phyloP scores from a whole-genome alignment of 306 rosid genomes.

The Malus sieversii region DNA sequence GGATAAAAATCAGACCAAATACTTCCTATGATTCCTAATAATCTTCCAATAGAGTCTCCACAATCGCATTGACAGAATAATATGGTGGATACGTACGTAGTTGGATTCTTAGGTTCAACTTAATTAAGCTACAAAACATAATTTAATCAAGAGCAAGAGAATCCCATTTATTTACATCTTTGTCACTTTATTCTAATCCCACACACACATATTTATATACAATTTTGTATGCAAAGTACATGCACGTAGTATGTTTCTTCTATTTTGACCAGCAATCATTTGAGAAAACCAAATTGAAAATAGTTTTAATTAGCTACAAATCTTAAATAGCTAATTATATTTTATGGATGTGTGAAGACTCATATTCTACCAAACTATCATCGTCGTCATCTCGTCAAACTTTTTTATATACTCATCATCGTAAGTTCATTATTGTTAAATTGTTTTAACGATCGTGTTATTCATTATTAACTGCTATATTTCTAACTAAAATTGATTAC shows the following conservation, averaged over 20 bases:
- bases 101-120: constrained; percentile 31
- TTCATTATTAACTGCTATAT: not conserved
- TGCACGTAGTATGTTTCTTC: constrained; percentile 13
- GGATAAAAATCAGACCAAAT: constrained; percentile 15
- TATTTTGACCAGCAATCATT: constrained; percentile 6
- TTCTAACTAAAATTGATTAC: not conserved
- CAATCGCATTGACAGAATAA: constrained; percentile 43
- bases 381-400: not conserved
- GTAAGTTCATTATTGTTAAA: not conserved
- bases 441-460: not conserved
- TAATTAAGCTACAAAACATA: constrained; percentile 9
- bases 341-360: not conserved
- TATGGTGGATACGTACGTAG: constrained; percentile 17
- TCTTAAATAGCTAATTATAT: not conserved
- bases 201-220: not conserved
- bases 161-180: constrained; percentile 28
- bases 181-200: constrained; percentile 31
- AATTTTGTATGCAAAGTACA: not conserved
- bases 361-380: not conserved
- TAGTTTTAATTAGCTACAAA: not conserved
- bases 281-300: not conserved
- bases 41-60: constrained; percentile 32
- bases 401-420: not conserved
- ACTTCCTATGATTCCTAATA: constrained; percentile 38
- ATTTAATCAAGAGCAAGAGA: constrained; percentile 21